Base-by-base conservation (phyloP, 2,329 filamentous ascomycete genomes). In the Xylaria sp. region DNA sequence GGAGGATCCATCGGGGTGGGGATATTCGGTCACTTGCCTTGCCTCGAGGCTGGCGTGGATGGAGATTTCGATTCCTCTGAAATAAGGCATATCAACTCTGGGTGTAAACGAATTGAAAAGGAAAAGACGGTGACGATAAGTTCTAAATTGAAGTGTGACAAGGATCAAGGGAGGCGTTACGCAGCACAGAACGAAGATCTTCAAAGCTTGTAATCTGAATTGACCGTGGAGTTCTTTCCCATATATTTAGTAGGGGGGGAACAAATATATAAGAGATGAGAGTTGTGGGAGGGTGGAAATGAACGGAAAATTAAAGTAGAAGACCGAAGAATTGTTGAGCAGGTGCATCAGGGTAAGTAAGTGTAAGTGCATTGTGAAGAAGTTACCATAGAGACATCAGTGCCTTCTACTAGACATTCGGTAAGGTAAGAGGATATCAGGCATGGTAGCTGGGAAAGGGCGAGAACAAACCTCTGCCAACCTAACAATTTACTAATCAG, bases 1-100 rank as follows among this genome's bases (percentile, higher is more conserved):
- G 17, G 83, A 85, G 0, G 83, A 83, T 59, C 80, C 81, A 59
- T 87, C 85, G 0, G 86, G 86, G 69, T 88, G 85, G 23, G 85
- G 84, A 72, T 86, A 88, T 73, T 89, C 87, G 15, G 83, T 82
- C 3, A 89, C 79, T 23, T 74, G 76, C 53, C 79, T 75, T 10
- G 78, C 72, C 2, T 78, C 76, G 17, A 79, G 74, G 49, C 81
- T 78, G 2, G 80, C 75, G 20, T 81, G 74, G 46, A 88, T 74
- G 2, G 81, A 83, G 28, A 87, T 67, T 33, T 85, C 81, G 60
- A 87, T 79, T 10, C 84, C 85, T 28, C 83, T 81, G 62, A 87
- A 81, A 66, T 75, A 81, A 17, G 85, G 85, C 86, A 87, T 87
- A 11, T 58, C 75, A 65, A 38, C 28, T 36, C 42, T 46, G 40